Evolutionary conservation across 768 basidiomycete species (phyloP), one percentile per base, ranked within the genome.

Genomic region (Tricholoma saponaceum): DNA sequence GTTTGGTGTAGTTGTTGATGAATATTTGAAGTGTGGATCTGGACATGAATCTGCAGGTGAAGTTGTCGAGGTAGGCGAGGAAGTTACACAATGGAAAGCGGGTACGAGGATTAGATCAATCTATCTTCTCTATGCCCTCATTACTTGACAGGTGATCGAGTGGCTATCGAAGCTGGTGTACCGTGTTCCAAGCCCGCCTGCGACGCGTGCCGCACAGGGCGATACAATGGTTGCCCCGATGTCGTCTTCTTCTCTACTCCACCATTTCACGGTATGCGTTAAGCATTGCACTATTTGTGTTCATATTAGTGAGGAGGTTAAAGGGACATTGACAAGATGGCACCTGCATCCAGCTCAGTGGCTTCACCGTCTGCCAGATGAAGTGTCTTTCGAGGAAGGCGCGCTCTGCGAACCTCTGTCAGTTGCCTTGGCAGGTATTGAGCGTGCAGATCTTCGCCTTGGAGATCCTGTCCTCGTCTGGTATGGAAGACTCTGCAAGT

Each of bases 31-130:
- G 84, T 86, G 85, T 57, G 85, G 85, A 33, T 83, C 84, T 44
- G 86, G 86, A 28, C 86, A 87, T 58, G 86, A 87, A 68, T 86
- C 85, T 54, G 86, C 86, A 32, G 86, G 86, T 22, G 83, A 86
- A 66, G 78, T 87, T 18, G 74, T 81, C 30, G 83, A 85, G 66
- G 76, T 85, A 12, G 85, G 85, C 16, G 82, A 84, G 64, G 84
- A 82, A n/a, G 85, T 86, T 20, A 81, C 79, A 0, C 76, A 83
- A 55, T 86, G 85, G 84, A 84, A 84, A 76, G 69, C 70, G 58
- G 84, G 84, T 79, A 60, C 68, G 68, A 33, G 18, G 3, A 28
- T 28, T 5, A 46, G 22, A 32, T 30, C 14, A 49, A n/a, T 28
- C 5, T 47, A 9, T 13, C 37, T 13, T n/a, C 14, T 50, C 43